Base-by-base conservation (phyloP, 768 basidiomycete genomes). In the Crucibulum laeve region DNA sequence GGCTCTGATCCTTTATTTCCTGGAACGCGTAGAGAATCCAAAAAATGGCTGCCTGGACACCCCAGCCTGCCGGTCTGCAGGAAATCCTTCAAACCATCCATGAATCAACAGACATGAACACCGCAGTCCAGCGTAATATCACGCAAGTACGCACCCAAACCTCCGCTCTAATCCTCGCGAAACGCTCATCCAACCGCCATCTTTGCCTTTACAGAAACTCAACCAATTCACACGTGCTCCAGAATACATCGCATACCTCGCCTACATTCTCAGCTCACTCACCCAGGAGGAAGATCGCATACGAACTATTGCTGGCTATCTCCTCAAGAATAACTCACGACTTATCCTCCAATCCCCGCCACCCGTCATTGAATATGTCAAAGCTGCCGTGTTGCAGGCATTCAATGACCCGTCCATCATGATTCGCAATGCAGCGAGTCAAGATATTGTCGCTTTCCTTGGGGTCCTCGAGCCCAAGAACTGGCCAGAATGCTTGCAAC, bases 171-270 rank as follows among this genome's bases (percentile, higher is more conserved):
- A 30, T 48, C 48, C 45, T 53, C 50, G 50, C 45, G 25, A 40
- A 32, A 46, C 50, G 47, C 55, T 52, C 62, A 42, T 48, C 39
- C 39, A 37, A 47, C 54, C 52, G 38, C 49, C 38, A 40, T 40
- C 26, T 34, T 41, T 40, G 46, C 48, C 36, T 43, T 38, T 38
- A 4, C 53, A 92, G 89, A 91, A 90, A 87, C 76, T 93, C 51
- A 91, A 88, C 63, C 76, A 71, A 49, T 92, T 90, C 64, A 85
- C 89, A 59, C 82, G 84, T 56, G 84, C 85, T 50, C 89, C 93
- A 36, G 92, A 96, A 64, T 98, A 96, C 63, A 84, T 92, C 47
- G 93, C 87, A 45, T 98, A 99, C 77, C 83, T 99, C 50, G 88
- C 88, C 17, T 90, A 94, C 62, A 93, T 97, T 69, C 81, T 98